A percentile compares a stretch with the other conserved stretches of the same genome.
Conservation (phyloP, 2,329 filamentous ascomycete genomes). For the Coccinonectria pachysandricola region DNA sequence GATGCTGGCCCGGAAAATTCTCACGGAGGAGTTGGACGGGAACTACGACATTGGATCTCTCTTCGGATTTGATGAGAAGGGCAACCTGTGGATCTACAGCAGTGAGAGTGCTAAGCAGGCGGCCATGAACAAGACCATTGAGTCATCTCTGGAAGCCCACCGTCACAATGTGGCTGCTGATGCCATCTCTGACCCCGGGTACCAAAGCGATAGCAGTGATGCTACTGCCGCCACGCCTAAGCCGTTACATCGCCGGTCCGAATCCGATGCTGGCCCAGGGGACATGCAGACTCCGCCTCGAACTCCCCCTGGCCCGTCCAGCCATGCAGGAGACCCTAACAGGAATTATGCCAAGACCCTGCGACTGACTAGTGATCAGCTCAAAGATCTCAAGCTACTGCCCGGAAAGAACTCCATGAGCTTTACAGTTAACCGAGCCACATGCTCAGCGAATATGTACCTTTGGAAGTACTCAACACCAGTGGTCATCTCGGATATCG, state of each 20-base stretch:
- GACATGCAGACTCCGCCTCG: constrained; percentile 54
- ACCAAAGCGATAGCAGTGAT: constrained; percentile 80
- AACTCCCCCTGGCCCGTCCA: constrained; percentile 54
- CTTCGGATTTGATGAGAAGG: constrained; percentile 89
- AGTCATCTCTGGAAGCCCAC: constrained; percentile 36
- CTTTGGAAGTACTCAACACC: constrained; percentile 86
- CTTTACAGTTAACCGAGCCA: constrained; percentile 92
- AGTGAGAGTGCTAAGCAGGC: constrained; percentile 92
- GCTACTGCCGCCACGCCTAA: constrained; percentile 36
- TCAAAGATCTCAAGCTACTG: constrained; percentile 75
- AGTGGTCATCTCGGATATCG: constrained; percentile 96
- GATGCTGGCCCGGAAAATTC: constrained; percentile 82
- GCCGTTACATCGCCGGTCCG: constrained; percentile 49
- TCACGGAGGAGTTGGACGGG: constrained; percentile 85
- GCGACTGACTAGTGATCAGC: constrained; percentile 85
- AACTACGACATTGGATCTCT: constrained; percentile 94
- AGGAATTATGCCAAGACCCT: constrained; percentile 95
- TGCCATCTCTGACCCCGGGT: constrained; percentile 83
- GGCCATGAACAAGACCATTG: constrained; percentile 57
- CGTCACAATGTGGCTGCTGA: constrained; percentile 54
- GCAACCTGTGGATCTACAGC: constrained; percentile 99
- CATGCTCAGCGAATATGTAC: constrained; percentile 86
- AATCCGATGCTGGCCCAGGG: constrained; percentile 51
- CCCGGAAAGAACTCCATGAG: constrained; percentile 86
- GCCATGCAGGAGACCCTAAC: constrained; percentile 56